These are phyloP conservation scores for Cenococcum geophilum DNA, from an alignment of 495 filamentous ascomycete species.

Conservation along the genomic window DNA sequence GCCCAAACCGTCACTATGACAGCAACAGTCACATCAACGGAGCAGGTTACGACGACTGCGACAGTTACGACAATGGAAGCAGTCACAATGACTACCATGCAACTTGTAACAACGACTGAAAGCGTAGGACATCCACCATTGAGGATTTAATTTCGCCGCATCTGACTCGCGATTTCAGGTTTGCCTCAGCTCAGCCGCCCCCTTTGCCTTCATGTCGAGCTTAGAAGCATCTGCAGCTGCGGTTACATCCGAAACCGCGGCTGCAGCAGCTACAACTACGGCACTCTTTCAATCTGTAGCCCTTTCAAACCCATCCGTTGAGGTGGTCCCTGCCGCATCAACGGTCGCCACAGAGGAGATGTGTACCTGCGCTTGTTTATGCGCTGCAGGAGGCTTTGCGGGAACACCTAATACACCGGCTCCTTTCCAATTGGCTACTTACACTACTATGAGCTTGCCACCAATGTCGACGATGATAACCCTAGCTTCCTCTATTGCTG, in stretches of 20 bases:
- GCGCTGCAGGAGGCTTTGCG: constrained; percentile 16
- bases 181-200: neutral
- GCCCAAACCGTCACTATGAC: neutral
- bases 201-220: neutral
- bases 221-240: neutral
- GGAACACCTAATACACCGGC: constrained; percentile 11
- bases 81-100: neutral
- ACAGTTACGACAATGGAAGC: neutral
- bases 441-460: constrained; percentile 2
- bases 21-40: neutral
- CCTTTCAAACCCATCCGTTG: neutral
- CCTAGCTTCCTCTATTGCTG: neutral
- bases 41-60: neutral
- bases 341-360: neutral
- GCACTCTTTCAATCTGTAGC: neutral
- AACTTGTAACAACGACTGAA: constrained; percentile 3
- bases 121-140: neutral
- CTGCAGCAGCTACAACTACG: neutral
- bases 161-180: neutral
- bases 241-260: neutral
- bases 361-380: constrained; percentile 23
- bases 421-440: constrained; percentile 25
- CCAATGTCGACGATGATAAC: constrained; percentile 6
- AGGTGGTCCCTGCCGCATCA: neutral
- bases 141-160: neutral